These are phyloP conservation scores for Citrus australasica DNA, from an alignment of 345 rosid species.

Conservation along the genomic window DNA sequence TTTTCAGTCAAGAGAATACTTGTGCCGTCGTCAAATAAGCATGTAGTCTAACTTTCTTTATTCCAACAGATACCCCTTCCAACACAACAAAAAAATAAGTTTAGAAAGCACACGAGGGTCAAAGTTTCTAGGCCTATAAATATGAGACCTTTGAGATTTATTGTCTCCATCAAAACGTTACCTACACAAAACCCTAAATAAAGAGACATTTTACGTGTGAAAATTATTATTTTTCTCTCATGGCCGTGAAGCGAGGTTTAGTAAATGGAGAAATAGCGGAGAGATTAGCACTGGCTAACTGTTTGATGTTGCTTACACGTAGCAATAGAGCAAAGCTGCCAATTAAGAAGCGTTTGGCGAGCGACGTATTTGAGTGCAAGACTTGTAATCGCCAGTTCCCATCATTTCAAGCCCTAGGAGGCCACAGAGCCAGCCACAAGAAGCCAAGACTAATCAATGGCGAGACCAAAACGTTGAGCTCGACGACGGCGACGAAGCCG, in stretches of 20 bases:
- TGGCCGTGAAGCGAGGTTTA: slow-evolving; percentile 46
- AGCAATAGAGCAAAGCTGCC: slow-evolving; percentile 23
- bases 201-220: background rate
- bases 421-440: slow-evolving; percentile 79
- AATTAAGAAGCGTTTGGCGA: background rate
- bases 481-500: slow-evolving; percentile 9
- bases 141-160: background rate
- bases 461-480: background rate
- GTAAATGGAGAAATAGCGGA: slow-evolving; percentile 32
- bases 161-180: background rate
- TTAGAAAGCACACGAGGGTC: background rate
- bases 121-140: background rate
- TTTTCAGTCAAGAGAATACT: background rate
- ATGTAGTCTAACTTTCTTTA: background rate
- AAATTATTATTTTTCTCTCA: background rate
- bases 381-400: slow-evolving; percentile 61
- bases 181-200: no score
- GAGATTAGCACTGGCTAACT: slow-evolving; percentile 41
- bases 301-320: slow-evolving; percentile 44
- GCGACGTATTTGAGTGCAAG: slow-evolving; percentile 51
- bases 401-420: slow-evolving; percentile 78
- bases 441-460: slow-evolving; percentile 25
- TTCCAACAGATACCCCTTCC: background rate
- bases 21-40: background rate
- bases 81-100: no score